These are phyloP conservation scores for Ophiostoma tasmaniense DNA, from an alignment of 2,329 filamentous ascomycete species.

Conservation along the genomic window DNA sequence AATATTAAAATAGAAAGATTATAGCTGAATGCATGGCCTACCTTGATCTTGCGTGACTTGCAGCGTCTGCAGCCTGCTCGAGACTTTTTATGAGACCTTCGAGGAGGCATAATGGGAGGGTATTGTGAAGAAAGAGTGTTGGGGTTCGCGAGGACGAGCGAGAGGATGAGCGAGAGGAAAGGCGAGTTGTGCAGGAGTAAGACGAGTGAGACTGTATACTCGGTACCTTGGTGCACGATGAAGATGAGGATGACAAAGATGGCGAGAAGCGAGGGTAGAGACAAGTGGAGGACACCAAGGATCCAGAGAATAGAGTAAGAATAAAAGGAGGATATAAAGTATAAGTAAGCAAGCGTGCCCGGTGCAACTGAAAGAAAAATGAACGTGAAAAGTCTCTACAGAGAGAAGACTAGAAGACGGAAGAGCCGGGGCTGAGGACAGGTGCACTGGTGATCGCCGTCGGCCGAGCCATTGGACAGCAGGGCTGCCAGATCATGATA, in stretches of 20 bases:
- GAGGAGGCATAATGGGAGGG: slow-evolving; percentile 45
- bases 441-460: slow-evolving; percentile 7
- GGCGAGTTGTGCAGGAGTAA: background rate
- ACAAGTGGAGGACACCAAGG: background rate
- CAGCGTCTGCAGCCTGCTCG: slow-evolving; percentile 58
- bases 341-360: background rate
- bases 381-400: background rate
- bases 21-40: slow-evolving; percentile 29
- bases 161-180: background rate
- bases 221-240: background rate
- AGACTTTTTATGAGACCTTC: slow-evolving; percentile 62
- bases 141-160: background rate
- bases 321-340: background rate
- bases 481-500: slow-evolving; percentile 19
- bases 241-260: background rate
- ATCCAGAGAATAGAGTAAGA: background rate
- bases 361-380: no score
- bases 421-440: slow-evolving; percentile 9
- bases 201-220: background rate
- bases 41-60: slow-evolving; percentile 63
- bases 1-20: background rate
- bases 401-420: background rate
- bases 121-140: background rate
- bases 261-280: background rate
- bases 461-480: slow-evolving; percentile 17